These are phyloP conservation scores for Lepidium sativum DNA, from an alignment of 345 rosid genomes.

Conservation along the genomic window DNA sequence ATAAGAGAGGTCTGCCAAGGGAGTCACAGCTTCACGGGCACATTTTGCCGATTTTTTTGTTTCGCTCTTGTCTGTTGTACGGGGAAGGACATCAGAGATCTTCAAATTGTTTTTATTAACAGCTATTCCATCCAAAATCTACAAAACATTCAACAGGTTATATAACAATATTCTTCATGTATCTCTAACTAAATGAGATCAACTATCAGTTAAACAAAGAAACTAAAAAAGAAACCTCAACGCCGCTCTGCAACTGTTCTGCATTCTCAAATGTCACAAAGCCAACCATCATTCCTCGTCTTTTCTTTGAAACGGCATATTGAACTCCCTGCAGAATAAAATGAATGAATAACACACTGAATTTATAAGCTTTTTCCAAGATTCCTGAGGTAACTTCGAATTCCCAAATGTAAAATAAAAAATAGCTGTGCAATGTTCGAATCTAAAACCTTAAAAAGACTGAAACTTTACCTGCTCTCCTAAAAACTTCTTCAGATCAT, in stretches of 20 bases:
- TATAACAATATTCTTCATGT: background rate
- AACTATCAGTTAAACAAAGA: background rate
- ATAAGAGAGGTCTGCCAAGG: slow-evolving; percentile 69
- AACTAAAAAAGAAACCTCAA: slow-evolving; percentile 40
- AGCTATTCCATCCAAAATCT: slow-evolving; percentile 69
- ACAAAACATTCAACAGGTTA: slow-evolving; percentile 3
- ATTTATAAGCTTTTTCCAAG: background rate
- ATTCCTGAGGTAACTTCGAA: background rate
- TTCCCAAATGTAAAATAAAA: background rate
- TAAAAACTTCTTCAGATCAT: slow-evolving; percentile 52
- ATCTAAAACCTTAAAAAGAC: background rate
- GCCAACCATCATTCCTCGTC: slow-evolving; percentile 76
- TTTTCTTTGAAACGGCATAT: slow-evolving; percentile 63
- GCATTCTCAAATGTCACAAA: slow-evolving; percentile 64
- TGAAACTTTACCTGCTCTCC: slow-evolving; percentile 42
- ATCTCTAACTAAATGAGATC: background rate
- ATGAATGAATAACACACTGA: background rate
- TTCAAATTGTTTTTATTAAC: slow-evolving; percentile 54
- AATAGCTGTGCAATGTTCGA: background rate
- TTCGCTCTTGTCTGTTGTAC: slow-evolving; percentile 47
- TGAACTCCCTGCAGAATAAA: slow-evolving; percentile 38
- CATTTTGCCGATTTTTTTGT: slow-evolving; percentile 33
- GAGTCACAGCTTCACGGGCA: slow-evolving; percentile 83
- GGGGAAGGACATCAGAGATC: slow-evolving; percentile 69
- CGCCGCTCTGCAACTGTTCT: slow-evolving; percentile 52